Evolutionary conservation across 352 stramenopile species (phyloP), one percentile per base, ranked within the genome.

Genomic region (Globisporangium barbulae): DNA sequence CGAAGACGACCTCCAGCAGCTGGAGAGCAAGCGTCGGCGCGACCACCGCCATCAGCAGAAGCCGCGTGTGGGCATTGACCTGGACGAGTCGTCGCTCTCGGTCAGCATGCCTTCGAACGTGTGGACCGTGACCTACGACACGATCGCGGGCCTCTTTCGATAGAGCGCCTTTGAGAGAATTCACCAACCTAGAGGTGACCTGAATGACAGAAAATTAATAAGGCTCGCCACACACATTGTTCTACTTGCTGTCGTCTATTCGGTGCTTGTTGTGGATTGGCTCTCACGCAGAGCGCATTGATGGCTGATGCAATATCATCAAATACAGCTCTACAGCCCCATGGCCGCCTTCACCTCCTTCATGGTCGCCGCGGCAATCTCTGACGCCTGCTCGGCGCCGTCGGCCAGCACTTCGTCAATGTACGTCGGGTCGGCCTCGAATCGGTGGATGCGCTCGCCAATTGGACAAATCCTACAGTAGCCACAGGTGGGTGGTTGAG

Each of bases 361-460:
- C 85, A 95, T 92, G 9, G 83, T 93, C 21, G 75, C 70, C 0
- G 69, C 73, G 17, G 87, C 87, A 22, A 93, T 65, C 35, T 88
- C 82, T 1, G 71, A 76, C 7, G 87, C 83, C 52, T 83, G 67
- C 17, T 83, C 76, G 41, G 78, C 81, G 52, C 97, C 97, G 21
- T 97, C 79, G 17, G 76, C 81, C 9, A 99, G 75, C 54, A 98
- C 85, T 33, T 71, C 53, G 58, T 95, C 83, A 28, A 99, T 81
- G 64, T 97, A 98, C n/a, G 71, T 72, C 31, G 85, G 78, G 67
- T 99, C 95, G 10, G 81, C 74, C 57, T 98, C 82, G 30, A 98
- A 89, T 64, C 98, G 78, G 49, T 91, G 74, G 72, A 99, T 99
- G 55, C 88, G 78, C 50, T 89, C 80, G 74, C 98, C 96, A 68